Evolutionary conservation across 1,139 yeast genomes (phyloP), one percentile per base, ranked within the genome.

Genomic region (Saccharomyces hybrid): DNA sequence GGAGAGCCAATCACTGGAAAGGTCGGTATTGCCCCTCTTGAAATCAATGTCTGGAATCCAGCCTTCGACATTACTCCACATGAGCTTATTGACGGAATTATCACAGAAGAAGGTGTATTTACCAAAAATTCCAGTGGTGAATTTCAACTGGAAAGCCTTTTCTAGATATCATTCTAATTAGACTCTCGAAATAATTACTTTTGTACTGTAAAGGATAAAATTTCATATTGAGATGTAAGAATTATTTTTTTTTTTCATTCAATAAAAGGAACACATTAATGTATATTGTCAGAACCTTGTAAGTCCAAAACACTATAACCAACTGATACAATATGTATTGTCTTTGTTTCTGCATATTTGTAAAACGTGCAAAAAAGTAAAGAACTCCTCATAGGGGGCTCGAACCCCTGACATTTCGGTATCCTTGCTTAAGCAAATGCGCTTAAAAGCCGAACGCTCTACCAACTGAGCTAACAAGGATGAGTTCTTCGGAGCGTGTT

Each of bases 1-100:
- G 70, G 68, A 1, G 69, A 72, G 27, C 75, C 75, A 1, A 67
- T 73, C 1, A 78, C 80, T 29, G 82, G 80, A 4, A 81, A 80
- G 32, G 87, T 89, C n/a, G 87, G 88, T 32, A 80, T 88, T 55
- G 96, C 96, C 0, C 95, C 97, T 2, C 87, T 88, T 1, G 88
- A 86, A 0, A 86, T 91, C 44, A 75, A 78, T 2, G 96, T 89
- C 1, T 93, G 98, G 97, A 93, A 93, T 65, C 99, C 99, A 1
- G 87, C 97, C 0, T 93, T 93, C 64, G 99, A 93, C 68, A 91
- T 93, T 11, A 89, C 98, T 6, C 96, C 96, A 0, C 83, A 84
- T 64, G 78, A 77, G 49, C 74, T 85, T 50, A 89, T 93, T 55
- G 96, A 90, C 65, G 88, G 90, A 56, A 88, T 93, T 58, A 88